Evolutionary conservation across 768 basidiomycete species (phyloP).

Genomic region (Tricholoma sp.): DNA sequence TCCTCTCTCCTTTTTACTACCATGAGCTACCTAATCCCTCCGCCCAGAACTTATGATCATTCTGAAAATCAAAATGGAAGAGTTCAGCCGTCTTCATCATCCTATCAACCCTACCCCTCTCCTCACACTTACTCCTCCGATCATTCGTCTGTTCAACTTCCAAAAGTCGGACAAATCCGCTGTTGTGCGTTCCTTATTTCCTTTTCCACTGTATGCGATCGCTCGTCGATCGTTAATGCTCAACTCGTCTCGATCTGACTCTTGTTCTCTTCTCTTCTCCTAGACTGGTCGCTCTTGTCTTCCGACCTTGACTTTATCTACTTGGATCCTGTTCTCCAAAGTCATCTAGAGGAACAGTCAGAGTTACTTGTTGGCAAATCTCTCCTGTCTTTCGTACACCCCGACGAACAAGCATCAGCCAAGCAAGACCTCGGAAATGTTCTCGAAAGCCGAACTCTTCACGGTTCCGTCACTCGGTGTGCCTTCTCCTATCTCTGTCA

Average conservation of each 20-base stretch:
- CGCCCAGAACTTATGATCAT: slow-evolving; percentile 5
- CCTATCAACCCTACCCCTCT: slow-evolving; percentile 8
- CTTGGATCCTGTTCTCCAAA: slow-evolving; percentile 73
- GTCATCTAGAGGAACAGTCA: slow-evolving; percentile 70
- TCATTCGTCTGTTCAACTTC: slow-evolving; percentile 34
- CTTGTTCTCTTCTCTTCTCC: slow-evolving; percentile 7
- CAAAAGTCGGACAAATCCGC: slow-evolving; percentile 66
- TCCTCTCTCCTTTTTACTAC: slow-evolving; percentile 1
- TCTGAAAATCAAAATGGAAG: slow-evolving; percentile 7
- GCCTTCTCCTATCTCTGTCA: slow-evolving; percentile 10
- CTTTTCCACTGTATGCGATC: slow-evolving; percentile 23
- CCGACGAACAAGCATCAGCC: slow-evolving; percentile 76
- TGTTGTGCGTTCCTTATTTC: slow-evolving; percentile 56
- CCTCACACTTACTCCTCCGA: slow-evolving; percentile 12
- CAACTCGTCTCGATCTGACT: slow-evolving; percentile 17
- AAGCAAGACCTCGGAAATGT: slow-evolving; percentile 70
- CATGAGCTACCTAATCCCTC: slow-evolving; percentile 21
- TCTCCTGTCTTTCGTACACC: slow-evolving; percentile 76
- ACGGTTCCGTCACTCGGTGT: slow-evolving; percentile 80
- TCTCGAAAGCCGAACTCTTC: slow-evolving; percentile 67
- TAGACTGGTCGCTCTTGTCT: slow-evolving; percentile 83
- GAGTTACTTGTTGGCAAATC: slow-evolving; percentile 64
- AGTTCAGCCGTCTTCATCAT: slow-evolving; percentile 4
- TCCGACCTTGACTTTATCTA: slow-evolving; percentile 74
- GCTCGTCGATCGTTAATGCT: slow-evolving; percentile 28